Percentiles rank a stretch among this genome's conserved stretches.
phyloP scores from a whole-genome alignment of 768 basidiomycete genomes.

The Podaxis sp. region DNA sequence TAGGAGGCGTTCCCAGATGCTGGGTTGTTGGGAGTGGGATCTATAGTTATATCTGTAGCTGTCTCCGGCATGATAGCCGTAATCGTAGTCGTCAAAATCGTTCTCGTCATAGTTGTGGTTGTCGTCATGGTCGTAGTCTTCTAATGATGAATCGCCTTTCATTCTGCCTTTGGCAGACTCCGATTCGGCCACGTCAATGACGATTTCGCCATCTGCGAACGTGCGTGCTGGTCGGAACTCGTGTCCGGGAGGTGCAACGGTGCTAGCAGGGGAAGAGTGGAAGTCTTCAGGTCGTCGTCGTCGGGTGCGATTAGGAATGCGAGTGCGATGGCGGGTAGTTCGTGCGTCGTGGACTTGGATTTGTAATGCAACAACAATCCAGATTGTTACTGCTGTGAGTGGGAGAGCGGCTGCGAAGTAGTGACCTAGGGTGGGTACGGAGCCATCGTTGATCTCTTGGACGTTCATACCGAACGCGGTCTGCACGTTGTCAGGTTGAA shows the following conservation, averaged over 20 bases:
- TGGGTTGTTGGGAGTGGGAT: not conserved
- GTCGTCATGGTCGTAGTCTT: not conserved
- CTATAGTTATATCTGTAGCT: not conserved
- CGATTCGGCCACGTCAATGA: not conserved
- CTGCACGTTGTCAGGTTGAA: slow-evolving; percentile 22
- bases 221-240: not conserved
- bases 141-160: not conserved
- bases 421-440: slow-evolving; percentile 32
- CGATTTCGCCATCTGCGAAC: not conserved
- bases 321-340: not conserved
- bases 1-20: slow-evolving; percentile 2
- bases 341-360: slow-evolving; percentile 18
- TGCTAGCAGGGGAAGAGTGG: not conserved
- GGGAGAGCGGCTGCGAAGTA: slow-evolving; percentile 40
- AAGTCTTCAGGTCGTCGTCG: not conserved
- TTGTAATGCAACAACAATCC: slow-evolving; percentile 48
- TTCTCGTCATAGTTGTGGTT: not conserved
- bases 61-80: not conserved
- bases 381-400: slow-evolving; percentile 42
- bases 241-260: no score
- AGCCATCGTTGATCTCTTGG: slow-evolving; percentile 30
- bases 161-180: not conserved
- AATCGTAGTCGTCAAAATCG: not conserved
- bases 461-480: slow-evolving; percentile 53
- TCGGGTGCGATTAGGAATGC: not conserved